Base-by-base conservation (phyloP, 495 filamentous ascomycete genomes). In the Umbilicaria muhlenbergii region DNA sequence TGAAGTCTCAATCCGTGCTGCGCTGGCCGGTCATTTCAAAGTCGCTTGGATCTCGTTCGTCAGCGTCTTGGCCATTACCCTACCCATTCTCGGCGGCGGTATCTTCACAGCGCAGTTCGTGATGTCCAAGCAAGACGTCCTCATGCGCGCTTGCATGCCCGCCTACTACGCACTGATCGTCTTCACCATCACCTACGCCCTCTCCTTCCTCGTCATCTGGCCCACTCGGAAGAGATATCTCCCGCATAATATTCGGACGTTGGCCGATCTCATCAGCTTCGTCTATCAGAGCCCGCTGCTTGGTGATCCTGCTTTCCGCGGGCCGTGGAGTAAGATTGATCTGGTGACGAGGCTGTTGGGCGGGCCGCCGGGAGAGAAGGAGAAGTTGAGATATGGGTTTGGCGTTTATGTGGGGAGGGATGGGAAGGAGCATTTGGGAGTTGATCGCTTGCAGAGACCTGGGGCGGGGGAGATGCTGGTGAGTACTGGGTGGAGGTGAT, bases 61-160 rank as follows among this genome's bases (percentile, higher is more conserved):
- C 43, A 71, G 80, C 35, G 51, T 79, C 2, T 34, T 83, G 13
- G 80, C 79, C 33, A 55, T 76, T 34, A 65, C 78, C 3, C 57
- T 94, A 31, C 86, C 87, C 11, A 68, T 88, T 43, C 68, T 93
- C 14, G 77, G 71, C 0, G 86, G 86, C 15, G 87, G 85, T 8
- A 58, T 82, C 21, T 92, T 94, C 63, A 79, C 87, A 62, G 80
- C 86, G 0, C 71, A 91, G 42, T 86, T 75, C 45, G 70, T 73
- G 36, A 61, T 67, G 8, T 46, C 61, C 11, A 46, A 58, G 7
- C 57, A 71, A 32, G 55, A 64, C 8, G 70, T 85, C 37, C 75
- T 75, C 44, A 80, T 92, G 54, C 74, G 73, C 35, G 73, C 84
- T 7, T 71, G 80, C 35, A 65, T 82, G 50, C 69, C 82, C 0